phyloP scores from a whole-genome alignment of 805 yeast species.

The Debaryomyces maramus region DNA sequence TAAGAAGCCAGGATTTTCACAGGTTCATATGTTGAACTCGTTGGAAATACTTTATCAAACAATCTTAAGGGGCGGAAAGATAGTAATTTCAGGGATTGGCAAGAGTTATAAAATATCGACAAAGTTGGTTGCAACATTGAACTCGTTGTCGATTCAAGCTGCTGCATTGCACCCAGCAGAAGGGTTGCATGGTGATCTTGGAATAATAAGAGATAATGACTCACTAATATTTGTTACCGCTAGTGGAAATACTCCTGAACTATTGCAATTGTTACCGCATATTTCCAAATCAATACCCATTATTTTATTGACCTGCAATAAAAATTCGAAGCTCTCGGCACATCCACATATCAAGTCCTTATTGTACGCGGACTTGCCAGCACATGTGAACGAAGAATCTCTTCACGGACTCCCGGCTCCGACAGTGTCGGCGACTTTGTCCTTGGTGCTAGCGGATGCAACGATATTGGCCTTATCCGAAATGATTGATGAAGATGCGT shows the following conservation, averaged over 20 bases:
- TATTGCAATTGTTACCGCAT: constrained; percentile 57
- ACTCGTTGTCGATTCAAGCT: constrained; percentile 72
- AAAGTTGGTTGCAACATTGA: constrained; percentile 79
- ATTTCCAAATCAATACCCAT: constrained; percentile 53
- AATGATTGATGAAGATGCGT: constrained; percentile 56
- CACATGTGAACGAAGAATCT: constrained; percentile 54
- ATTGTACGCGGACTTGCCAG: constrained; percentile 63
- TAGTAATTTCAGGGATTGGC: constrained; percentile 81
- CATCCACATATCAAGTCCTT: constrained; percentile 52
- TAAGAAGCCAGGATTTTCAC: constrained; percentile 45
- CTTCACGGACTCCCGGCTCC: constrained; percentile 86
- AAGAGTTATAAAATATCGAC: constrained; percentile 78
- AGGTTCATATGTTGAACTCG: constrained; percentile 43
- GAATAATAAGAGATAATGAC: constrained; percentile 58
- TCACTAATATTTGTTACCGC: constrained; percentile 67
- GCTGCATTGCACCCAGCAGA: constrained; percentile 77
- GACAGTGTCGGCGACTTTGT: constrained; percentile 76
- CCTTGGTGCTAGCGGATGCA: constrained; percentile 77
- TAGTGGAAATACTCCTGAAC: constrained; percentile 82
- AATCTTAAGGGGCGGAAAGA: constrained; percentile 53
- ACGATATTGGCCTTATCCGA: constrained; percentile 73
- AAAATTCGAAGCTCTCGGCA: constrained; percentile 53
- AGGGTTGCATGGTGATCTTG: constrained; percentile 89
- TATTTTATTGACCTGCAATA: constrained; percentile 63
- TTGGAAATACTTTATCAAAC: constrained; percentile 35